Evolutionary conservation across 441 rosid species (phyloP).

Genomic region (Isatis lusitanica): DNA sequence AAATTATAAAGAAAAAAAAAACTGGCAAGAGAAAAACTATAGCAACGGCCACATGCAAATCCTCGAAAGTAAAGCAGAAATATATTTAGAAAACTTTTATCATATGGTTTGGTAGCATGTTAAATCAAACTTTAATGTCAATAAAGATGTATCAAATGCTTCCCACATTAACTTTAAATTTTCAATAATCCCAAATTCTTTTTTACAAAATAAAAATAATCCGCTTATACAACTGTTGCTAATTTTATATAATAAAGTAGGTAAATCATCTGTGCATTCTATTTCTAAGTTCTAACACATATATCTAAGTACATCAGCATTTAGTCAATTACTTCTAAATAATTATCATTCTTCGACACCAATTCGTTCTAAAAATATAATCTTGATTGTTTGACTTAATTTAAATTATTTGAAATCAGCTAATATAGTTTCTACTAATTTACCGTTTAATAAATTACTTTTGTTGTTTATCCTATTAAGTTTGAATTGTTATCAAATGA

Average conservation of each 20-base stretch:
- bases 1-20: not conserved
- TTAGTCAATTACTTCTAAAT: too few relatives aligned
- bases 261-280: not conserved
- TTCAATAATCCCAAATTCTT: constrained; percentile 1
- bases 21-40: not conserved
- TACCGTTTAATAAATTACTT: too few relatives aligned
- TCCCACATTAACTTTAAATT: constrained; percentile 26
- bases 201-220: not conserved
- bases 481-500: too few relatives aligned
- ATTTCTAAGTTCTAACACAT: not conserved
- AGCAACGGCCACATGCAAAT: constrained; percentile 35
- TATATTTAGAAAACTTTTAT: constrained; percentile 21
- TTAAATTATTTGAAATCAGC: not conserved
- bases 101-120: constrained; percentile 36
- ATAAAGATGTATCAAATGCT: constrained; percentile 25
- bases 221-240: not conserved
- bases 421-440: too few relatives aligned
- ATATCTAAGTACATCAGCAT: not conserved
- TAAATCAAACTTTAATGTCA: constrained; percentile 34
- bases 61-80: constrained; percentile 25
- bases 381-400: not conserved
- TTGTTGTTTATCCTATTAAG: too few relatives aligned
- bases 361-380: not conserved
- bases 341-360: not conserved
- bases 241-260: not conserved